Percentiles rank a stretch among this genome's conserved stretches.
These are phyloP conservation scores for Epichloe typhina DNA, from an alignment of 2,329 filamentous ascomycete genomes.

Conservation along the genomic window DNA sequence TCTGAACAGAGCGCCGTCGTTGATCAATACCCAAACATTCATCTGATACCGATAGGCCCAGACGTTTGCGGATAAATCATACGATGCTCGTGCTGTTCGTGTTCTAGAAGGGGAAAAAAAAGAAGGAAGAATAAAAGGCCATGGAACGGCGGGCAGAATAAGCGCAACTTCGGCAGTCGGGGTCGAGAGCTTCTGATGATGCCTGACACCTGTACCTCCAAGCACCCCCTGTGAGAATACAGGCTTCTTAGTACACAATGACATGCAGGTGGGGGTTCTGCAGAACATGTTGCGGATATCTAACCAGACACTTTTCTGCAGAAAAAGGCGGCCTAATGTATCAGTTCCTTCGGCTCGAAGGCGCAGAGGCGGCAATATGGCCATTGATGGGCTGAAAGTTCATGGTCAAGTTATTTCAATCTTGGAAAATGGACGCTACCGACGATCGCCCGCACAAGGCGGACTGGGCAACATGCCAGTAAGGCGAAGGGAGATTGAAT, in stretches of 20 bases:
- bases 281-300: no score
- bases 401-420: background rate
- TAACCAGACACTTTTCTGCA: no score
- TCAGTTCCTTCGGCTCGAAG: background rate
- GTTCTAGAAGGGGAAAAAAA: background rate
- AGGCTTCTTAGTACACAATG: background rate
- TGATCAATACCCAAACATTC: slow-evolving; percentile 1
- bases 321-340: background rate
- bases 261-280: no score
- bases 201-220: background rate
- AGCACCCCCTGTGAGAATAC: background rate
- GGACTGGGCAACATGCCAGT: background rate
- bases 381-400: background rate
- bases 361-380: background rate
- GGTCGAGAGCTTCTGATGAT: background rate
- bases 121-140: background rate
- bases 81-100: background rate
- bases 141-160: background rate
- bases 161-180: slow-evolving; percentile 2
- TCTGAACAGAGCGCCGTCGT: background rate
- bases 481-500: background rate
- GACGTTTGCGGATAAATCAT: background rate
- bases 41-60: background rate
- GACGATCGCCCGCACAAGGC: background rate
- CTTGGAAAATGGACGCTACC: background rate